Evolutionary conservation across 208 protist genomes (phyloP).

Genomic region (Naegleria fowleri): DNA sequence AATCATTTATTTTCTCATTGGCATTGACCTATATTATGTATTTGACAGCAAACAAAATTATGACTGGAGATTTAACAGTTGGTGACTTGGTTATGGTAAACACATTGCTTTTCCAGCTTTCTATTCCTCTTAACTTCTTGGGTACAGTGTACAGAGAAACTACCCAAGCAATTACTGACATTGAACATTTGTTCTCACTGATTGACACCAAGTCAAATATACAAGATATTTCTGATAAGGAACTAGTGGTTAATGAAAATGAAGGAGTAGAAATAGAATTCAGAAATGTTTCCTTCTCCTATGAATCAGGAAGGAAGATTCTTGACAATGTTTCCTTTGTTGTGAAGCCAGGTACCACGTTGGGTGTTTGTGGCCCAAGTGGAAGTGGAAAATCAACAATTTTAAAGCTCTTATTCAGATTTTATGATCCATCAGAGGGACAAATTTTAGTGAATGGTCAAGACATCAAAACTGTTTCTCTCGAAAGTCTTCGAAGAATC

Average conservation of each 20-base stretch:
- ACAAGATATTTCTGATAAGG: neutral
- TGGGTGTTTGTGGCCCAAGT: slow-evolving; percentile 83
- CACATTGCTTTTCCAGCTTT: slow-evolving; percentile 85
- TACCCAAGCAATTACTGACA: slow-evolving; percentile 81
- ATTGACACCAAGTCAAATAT: slow-evolving; percentile 49
- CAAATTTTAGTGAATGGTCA: slow-evolving; percentile 81
- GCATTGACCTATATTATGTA: slow-evolving; percentile 10
- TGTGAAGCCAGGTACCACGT: slow-evolving; percentile 70
- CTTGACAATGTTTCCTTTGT: slow-evolving; percentile 71
- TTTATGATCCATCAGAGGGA: slow-evolving; percentile 82
- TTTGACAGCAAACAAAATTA: slow-evolving; percentile 40
- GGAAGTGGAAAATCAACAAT: slow-evolving; percentile 72
- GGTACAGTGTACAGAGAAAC: slow-evolving; percentile 88
- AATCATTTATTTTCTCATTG: slow-evolving; percentile 3
- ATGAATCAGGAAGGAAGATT: slow-evolving; percentile 38
- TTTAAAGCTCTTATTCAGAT: slow-evolving; percentile 78
- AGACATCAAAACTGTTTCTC: slow-evolving; percentile 64
- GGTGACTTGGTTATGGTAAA: slow-evolving; percentile 87
- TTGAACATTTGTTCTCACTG: slow-evolving; percentile 83
- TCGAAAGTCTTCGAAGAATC: slow-evolving; percentile 66
- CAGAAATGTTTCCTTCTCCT: slow-evolving; percentile 27
- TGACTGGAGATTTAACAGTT: slow-evolving; percentile 74
- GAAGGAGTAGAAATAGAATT: slow-evolving; percentile 11
- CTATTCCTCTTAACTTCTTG: slow-evolving; percentile 91
- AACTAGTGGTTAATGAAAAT: neutral